Evolutionary conservation across 768 basidiomycete species (phyloP).

Genomic region (Suillus hirtellus): DNA sequence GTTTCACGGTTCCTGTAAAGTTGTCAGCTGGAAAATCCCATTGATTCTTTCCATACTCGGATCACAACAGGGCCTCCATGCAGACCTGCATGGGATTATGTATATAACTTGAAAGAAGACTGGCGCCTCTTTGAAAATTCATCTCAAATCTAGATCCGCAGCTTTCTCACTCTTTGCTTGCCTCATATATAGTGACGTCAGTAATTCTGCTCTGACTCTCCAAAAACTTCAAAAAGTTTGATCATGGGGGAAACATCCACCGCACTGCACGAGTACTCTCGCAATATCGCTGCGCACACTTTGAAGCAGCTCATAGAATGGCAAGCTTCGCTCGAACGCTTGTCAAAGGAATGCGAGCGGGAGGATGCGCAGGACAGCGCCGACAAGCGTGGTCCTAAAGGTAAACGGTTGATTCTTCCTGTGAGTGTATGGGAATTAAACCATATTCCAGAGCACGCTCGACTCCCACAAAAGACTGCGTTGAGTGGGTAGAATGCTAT

Average conservation of each 20-base stretch:
- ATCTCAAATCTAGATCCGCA: neutral
- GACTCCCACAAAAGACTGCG: neutral
- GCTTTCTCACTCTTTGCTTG: neutral
- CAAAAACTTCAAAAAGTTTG: neutral
- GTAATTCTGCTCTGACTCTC: neutral
- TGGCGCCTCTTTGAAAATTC: neutral
- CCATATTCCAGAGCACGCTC: neutral
- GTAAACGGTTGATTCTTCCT: neutral
- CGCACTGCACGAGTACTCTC: conserved; percentile 2
- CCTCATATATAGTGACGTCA: neutral
- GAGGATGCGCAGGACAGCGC: neutral
- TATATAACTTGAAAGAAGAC: conserved; percentile 2
- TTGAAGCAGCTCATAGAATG: conserved; percentile 3
- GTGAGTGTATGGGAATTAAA: neutral
- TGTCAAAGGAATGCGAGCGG: neutral
- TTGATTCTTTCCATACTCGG: neutral
- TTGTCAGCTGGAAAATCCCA: neutral
- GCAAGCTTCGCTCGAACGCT: neutral
- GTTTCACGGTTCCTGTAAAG: neutral
- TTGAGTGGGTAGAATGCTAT: neutral
- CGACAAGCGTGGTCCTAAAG: neutral
- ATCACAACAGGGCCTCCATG: too few relatives aligned
- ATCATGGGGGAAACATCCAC: neutral
- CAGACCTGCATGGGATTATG: neutral
- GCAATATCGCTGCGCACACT: neutral